These are phyloP conservation scores for Wickerhamiella allomyrinae DNA, from an alignment of 805 yeast species.

Conservation along the genomic window DNA sequence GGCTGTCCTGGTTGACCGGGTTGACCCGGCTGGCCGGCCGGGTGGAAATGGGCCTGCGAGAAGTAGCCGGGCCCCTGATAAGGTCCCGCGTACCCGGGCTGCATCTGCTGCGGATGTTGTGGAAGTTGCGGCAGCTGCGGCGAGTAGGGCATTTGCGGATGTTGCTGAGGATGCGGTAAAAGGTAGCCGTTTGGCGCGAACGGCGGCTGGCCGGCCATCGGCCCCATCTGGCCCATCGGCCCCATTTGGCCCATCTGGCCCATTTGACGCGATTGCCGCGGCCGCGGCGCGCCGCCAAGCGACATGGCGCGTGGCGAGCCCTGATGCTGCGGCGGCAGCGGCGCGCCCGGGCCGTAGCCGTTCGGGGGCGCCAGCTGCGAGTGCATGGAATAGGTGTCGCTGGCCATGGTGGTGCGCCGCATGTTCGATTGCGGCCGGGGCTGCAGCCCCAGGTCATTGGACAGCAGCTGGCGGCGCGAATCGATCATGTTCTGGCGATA, in stretches of 20 bases:
- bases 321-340: neutral
- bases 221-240: neutral
- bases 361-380: slow-evolving; percentile 1
- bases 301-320: slow-evolving; percentile 4
- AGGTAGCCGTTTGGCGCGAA: too few relatives aligned
- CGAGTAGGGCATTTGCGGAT: neutral
- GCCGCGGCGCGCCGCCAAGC: neutral
- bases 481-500: slow-evolving; percentile 20
- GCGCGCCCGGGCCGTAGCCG: neutral
- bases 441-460: slow-evolving; percentile 10
- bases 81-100: neutral
- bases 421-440: slow-evolving; percentile 10
- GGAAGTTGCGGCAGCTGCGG: too few relatives aligned
- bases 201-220: neutral
- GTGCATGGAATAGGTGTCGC: neutral
- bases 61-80: neutral
- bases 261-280: neutral
- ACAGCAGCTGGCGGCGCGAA: slow-evolving; percentile 15
- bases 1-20: too few relatives aligned
- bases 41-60: neutral
- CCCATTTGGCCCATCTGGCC: neutral
- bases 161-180: neutral
- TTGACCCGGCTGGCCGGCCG: neutral
- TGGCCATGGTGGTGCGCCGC: slow-evolving; percentile 2
- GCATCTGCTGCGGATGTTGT: too few relatives aligned